Evolutionary conservation across 2,329 filamentous ascomycete genomes (phyloP).

Genomic region (Penicillium sp.): DNA sequence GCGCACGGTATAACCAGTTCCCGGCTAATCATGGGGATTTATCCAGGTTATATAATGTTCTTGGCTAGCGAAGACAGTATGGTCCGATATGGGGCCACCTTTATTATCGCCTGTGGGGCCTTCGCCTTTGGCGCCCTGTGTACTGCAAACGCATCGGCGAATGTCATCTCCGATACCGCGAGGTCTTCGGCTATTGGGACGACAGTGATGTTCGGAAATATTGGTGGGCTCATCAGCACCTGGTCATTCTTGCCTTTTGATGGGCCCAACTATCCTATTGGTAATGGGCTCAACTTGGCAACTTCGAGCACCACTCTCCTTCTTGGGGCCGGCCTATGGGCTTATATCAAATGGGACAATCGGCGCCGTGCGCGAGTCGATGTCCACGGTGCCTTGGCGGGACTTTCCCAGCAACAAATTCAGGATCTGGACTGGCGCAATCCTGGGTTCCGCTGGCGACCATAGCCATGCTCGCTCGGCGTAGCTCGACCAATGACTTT

Average conservation of each 20-base stretch:
- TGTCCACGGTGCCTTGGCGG: slow-evolving; percentile 57
- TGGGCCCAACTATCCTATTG: slow-evolving; percentile 65
- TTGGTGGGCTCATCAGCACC: slow-evolving; percentile 67
- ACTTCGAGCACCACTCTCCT: slow-evolving; percentile 59
- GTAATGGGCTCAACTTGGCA: slow-evolving; percentile 69
- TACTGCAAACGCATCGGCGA: slow-evolving; percentile 67
- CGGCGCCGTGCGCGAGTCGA: slow-evolving; percentile 55
- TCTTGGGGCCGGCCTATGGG: slow-evolving; percentile 48
- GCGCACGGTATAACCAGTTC: background rate
- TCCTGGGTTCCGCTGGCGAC: slow-evolving; percentile 63
- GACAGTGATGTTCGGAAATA: slow-evolving; percentile 70
- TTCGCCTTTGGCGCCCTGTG: slow-evolving; percentile 65
- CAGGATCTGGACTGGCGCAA: slow-evolving; percentile 67
- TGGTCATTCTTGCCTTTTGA: slow-evolving; percentile 66
- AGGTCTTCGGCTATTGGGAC: slow-evolving; percentile 65
- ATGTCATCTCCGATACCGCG: slow-evolving; percentile 70
- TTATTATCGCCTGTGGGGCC: slow-evolving; percentile 64
- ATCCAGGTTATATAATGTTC: slow-evolving; percentile 64
- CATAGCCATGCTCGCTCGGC: background rate
- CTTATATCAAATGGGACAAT: slow-evolving; percentile 67
- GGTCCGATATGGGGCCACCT: slow-evolving; percentile 68
- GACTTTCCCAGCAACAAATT: slow-evolving; percentile 54
- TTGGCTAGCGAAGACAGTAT: slow-evolving; percentile 54
- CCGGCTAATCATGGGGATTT: background rate
- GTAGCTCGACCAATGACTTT: background rate